phyloP scores from a whole-genome alignment of 169 alveolate genomes.

The Condylostoma magnum region DNA sequence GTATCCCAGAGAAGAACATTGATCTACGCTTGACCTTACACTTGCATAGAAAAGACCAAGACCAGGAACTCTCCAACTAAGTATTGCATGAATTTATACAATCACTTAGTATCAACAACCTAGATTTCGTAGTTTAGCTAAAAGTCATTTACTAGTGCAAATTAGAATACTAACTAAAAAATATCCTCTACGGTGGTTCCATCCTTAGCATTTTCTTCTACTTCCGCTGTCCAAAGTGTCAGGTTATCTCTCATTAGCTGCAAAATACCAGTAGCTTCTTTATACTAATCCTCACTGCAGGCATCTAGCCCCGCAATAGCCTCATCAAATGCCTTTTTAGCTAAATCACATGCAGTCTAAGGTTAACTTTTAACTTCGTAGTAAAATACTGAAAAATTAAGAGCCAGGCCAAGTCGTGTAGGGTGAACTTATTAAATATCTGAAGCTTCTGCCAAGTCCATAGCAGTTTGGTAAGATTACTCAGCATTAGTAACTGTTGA shows the following conservation, averaged over 20 bases:
- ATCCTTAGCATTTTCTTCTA: conserved; percentile 60
- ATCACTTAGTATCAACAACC: too few species aligned
- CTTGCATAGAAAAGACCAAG: too few species aligned
- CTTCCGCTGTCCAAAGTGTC: conserved; percentile 96
- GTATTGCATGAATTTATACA: too few species aligned
- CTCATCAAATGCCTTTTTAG: conserved; percentile 95
- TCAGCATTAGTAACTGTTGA: conserved; percentile 96
- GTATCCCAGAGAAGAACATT: too few species aligned
- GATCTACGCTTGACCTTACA: too few species aligned
- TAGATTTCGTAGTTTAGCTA: too few species aligned
- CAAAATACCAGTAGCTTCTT: conserved; percentile 93
- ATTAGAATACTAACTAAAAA: too few species aligned
- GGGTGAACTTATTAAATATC: conserved; percentile 97
- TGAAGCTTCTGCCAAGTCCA: conserved; percentile 88
- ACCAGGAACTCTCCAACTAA: too few species aligned
- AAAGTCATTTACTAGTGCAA: too few species aligned
- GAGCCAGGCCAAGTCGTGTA: conserved; percentile 96
- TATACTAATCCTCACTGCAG: conserved; percentile 94
- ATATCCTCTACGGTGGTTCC: conserved; percentile 28
- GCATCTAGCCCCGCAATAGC: conserved; percentile 95
- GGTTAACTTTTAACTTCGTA: conserved; percentile 98
- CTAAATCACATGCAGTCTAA: conserved; percentile 98
- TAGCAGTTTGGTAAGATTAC: conserved; percentile 95
- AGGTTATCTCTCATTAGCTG: conserved; percentile 96
- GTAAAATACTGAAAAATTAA: conserved; percentile 97